Conservation (phyloP, 495 filamentous ascomycete genomes). For the Penicillium macrosclerotiorum region DNA sequence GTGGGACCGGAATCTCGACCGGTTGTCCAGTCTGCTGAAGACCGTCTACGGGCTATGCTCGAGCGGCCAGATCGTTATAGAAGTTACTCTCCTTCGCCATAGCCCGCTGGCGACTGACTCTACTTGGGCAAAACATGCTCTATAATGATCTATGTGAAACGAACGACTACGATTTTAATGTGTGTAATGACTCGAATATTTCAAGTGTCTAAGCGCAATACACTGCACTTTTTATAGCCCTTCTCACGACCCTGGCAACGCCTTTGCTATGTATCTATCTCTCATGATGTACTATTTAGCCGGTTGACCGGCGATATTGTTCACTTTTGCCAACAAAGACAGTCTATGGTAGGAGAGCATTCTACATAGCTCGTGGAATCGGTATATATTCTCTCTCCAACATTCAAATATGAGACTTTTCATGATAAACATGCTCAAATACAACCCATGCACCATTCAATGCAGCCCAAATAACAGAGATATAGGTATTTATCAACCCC, state of each 20-base stretch:
- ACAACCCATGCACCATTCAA: no score
- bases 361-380: no score
- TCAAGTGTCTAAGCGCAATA: slow-evolving; percentile 5
- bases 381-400: no score
- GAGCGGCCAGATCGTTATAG: slow-evolving; percentile 16
- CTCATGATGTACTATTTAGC: no score
- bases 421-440: no score
- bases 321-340: background rate
- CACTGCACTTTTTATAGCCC: no score
- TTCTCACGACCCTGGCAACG: no score
- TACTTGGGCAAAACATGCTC: background rate
- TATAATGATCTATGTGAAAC: slow-evolving; percentile 12
- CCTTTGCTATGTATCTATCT: no score
- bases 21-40: slow-evolving; percentile 36
- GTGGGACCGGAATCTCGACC: slow-evolving; percentile 16
- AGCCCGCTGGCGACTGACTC: background rate
- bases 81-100: background rate
- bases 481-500: background rate
- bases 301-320: no score
- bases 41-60: slow-evolving; percentile 38
- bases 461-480: no score
- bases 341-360: background rate
- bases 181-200: background rate
- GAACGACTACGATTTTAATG: slow-evolving; percentile 10
- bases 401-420: no score